These are phyloP conservation scores for Lyophyllum shimeji DNA, from an alignment of 768 basidiomycete genomes.

Conservation along the genomic window DNA sequence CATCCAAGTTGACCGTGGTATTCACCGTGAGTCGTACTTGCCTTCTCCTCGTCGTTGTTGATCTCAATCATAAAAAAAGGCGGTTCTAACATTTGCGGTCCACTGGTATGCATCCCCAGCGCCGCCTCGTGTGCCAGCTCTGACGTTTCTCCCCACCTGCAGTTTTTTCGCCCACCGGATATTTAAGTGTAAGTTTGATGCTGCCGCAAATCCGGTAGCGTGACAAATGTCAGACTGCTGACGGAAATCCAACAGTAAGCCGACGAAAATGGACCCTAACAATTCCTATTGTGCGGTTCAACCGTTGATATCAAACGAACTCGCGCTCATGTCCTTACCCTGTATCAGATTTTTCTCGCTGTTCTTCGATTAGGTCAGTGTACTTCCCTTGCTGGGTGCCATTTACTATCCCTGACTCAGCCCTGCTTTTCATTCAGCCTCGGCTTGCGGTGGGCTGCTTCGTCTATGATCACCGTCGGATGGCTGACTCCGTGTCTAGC, in stretches of 20 bases:
- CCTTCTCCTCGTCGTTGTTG: neutral
- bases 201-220: neutral
- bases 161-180: neutral
- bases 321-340: neutral
- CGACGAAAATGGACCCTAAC: neutral
- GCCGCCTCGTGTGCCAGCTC: neutral
- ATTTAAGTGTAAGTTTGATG: neutral
- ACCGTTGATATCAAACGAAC: neutral
- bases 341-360: neutral
- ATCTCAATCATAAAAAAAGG: constrained; percentile 20
- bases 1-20: constrained; percentile 18
- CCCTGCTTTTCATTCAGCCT: neutral
- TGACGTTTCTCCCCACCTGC: neutral
- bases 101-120: constrained; percentile 32
- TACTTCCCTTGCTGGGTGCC: neutral
- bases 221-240: neutral
- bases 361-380: neutral
- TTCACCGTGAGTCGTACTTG: constrained; percentile 22
- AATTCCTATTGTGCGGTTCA: neutral
- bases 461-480: neutral
- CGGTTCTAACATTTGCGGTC: constrained; percentile 39
- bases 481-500: neutral
- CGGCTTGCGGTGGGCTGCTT: neutral
- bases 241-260: neutral
- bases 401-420: neutral